Conservation (phyloP, 176 grass and related monocot species). For the Phoenix dactylifera region DNA sequence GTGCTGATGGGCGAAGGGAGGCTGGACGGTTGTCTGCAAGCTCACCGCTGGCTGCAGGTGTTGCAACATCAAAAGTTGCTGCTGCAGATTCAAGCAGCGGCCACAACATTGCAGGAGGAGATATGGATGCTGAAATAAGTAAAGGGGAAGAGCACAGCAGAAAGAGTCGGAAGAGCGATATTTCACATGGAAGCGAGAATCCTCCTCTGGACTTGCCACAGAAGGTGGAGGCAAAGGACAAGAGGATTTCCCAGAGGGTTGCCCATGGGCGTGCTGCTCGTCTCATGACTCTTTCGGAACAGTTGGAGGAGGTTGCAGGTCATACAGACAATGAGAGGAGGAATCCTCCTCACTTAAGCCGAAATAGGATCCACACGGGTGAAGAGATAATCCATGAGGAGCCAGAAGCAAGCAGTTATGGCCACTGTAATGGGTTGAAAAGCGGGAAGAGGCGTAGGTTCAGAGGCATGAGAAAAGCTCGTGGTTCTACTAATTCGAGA, state of each 20-base stretch:
- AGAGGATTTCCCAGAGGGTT: neutral
- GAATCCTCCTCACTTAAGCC: neutral
- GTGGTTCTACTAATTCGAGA: conserved; percentile 14
- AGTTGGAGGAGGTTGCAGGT: conserved; percentile 4
- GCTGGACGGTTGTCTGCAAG: neutral
- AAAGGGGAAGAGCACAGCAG: neutral
- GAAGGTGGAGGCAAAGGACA: neutral
- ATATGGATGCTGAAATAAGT: neutral
- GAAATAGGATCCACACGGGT: neutral
- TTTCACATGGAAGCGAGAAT: neutral
- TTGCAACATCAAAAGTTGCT: conserved; percentile 1
- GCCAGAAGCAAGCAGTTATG: conserved; percentile 1
- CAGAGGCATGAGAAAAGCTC: conserved; percentile 18
- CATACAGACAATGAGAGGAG: neutral
- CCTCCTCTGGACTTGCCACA: neutral
- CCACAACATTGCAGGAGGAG: neutral
- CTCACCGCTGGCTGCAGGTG: neutral
- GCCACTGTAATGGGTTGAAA: neutral
- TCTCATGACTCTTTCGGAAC: neutral
- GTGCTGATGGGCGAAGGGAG: neutral
- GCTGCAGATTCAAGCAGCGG: neutral
- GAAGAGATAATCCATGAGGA: neutral
- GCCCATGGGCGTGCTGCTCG: neutral
- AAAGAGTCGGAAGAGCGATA: neutral
- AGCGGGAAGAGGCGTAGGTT: conserved; percentile 25